Base-by-base conservation (phyloP, 306 rosid genomes). In the Cotoneaster glaucophyllus region DNA sequence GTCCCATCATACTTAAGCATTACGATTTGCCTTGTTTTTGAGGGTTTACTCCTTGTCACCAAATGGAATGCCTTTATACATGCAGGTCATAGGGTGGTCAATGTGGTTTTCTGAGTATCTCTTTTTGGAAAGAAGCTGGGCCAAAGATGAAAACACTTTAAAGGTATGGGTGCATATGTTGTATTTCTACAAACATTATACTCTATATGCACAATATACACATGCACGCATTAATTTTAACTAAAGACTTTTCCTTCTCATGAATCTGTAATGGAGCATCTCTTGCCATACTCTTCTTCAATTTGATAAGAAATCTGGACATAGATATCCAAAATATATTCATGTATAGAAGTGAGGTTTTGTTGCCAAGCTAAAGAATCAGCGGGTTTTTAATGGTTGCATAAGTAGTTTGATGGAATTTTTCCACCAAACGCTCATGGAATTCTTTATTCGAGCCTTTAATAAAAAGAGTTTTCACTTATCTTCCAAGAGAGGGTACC, bases 41-140 rank as follows among this genome's bases (percentile, higher is more conserved):
- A 43, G 64, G 8, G 34, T 37, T 70, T 76, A 34, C 39, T 70
- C 53, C 44, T 54, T 43, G 65, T 78, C 28, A 65, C 39, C 10
- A 67, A 58, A 24, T 68, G 34, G 31, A 21, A 63, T 58, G 53
- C 62, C 24, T 29, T 48, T 18, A 26, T 82, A 67, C 39, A 26
- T 82, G 78, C 88, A 94, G 98, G 98, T 94, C 54, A 83, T 94
- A 84, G 98, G 98, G 70, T 94, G 98, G 98, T 94, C 98, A 69
- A 94, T 94, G 98, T 91, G 96, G 97, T 94, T 94, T 82, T 88
- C 97, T 69, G 98, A 91, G 76, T 94, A 94, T 79, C 94, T 94
- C 76, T 94, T 91, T 74, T 74, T 94, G 82, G 98, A 91, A 86
- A 90, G 98, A 90, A 94, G 81, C 79, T 94, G 98, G 98, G 98